Evolutionary conservation across 1,284 basidiomycete genomes (phyloP).

Genomic region (Hypsizygus ulmarius): DNA sequence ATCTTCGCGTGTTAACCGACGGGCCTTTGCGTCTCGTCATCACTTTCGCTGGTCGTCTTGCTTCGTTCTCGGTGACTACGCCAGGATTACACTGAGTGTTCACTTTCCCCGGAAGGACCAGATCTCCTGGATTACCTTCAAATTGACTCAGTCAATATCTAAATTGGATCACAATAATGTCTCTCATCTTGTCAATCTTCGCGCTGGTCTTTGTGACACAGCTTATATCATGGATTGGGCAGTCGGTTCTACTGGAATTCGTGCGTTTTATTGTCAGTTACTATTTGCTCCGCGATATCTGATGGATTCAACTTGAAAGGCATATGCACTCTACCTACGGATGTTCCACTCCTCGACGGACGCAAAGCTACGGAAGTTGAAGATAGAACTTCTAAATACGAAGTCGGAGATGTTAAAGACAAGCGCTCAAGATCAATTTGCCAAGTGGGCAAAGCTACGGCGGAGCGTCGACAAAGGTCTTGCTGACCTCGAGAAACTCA

Average conservation of each 20-base stretch:
- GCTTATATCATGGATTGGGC: conserved; percentile 84
- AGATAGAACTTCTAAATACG: conserved; percentile 71
- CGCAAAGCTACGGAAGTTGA: conserved; percentile 63
- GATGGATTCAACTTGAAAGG: conserved; percentile 38
- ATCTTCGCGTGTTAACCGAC: not conserved
- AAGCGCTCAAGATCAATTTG: conserved; percentile 96
- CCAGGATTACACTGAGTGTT: conserved; percentile 16
- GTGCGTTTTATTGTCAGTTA: conserved; percentile 45
- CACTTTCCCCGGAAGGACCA: conserved; percentile 8
- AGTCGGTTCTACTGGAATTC: conserved; percentile 74
- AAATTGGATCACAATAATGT: conserved; percentile 42
- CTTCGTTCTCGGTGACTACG: conserved; percentile 10
- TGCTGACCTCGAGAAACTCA: conserved; percentile 91
- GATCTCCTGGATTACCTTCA: conserved; percentile 7
- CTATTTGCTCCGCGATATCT: conserved; percentile 10
- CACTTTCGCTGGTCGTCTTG: conserved; percentile 10
- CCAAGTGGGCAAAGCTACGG: conserved; percentile 96
- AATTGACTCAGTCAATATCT: conserved; percentile 10
- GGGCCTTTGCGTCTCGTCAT: conserved; percentile 18
- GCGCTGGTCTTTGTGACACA: conserved; percentile 78
- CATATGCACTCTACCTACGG: conserved; percentile 66
- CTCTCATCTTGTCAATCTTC: conserved; percentile 80
- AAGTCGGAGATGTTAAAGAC: conserved; percentile 89
- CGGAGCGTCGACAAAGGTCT: conserved; percentile 91
- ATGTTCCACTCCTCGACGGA: conserved; percentile 58